phyloP scores from a whole-genome alignment of 331 rosid genomes.

The Cucumis variabilis region DNA sequence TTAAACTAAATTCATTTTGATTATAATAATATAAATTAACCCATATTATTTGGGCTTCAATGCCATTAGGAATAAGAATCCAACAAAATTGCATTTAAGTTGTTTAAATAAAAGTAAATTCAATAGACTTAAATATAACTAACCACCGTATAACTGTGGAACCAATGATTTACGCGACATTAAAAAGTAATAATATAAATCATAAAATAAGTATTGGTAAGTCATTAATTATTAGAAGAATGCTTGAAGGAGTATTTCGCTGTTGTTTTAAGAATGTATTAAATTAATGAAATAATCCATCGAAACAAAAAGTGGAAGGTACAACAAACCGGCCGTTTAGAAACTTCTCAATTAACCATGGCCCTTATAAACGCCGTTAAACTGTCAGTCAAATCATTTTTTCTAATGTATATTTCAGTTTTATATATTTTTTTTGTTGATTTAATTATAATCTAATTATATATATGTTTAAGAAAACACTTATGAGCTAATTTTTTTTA shows the following conservation, averaged over 20 bases:
- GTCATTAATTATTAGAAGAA: neutral
- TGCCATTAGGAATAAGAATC: too few relatives aligned
- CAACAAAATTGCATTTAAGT: too few relatives aligned
- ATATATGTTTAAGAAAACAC: too few relatives aligned
- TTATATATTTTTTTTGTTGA: neutral
- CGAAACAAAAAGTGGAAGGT: neutral
- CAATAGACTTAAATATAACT: too few relatives aligned
- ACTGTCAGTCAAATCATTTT: neutral
- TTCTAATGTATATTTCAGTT: neutral
- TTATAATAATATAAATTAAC: too few relatives aligned
- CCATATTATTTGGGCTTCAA: too few relatives aligned
- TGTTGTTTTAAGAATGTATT: slow-evolving; percentile 17
- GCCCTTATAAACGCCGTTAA: slow-evolving; percentile 13
- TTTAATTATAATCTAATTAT: neutral
- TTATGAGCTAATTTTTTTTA: too few relatives aligned
- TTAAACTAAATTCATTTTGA: too few relatives aligned
- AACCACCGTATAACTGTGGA: too few relatives aligned
- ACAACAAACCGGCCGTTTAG: slow-evolving; percentile 6
- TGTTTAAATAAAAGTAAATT: too few relatives aligned
- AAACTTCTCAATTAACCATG: neutral
- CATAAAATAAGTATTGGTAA: neutral
- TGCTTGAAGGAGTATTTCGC: slow-evolving; percentile 25
- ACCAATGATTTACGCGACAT: too few relatives aligned
- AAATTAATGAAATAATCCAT: neutral
- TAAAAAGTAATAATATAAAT: neutral